These are phyloP conservation scores for Scutellaria barbata DNA, from an alignment of 257 asterid species.

Conservation along the genomic window DNA sequence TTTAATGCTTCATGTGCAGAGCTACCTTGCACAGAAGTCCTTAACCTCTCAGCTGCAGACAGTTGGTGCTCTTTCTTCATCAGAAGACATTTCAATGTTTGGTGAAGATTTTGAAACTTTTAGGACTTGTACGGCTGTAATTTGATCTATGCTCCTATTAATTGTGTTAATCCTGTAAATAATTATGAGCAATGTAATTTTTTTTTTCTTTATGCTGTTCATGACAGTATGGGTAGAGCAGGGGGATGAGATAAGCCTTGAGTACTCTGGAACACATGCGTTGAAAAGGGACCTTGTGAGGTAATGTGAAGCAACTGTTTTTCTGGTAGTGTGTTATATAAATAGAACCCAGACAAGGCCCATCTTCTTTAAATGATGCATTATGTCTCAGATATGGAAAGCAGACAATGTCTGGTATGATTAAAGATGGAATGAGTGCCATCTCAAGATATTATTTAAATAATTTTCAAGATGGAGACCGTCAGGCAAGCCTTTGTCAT, in stretches of 20 bases:
- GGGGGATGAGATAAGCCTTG: slow-evolving; percentile 97
- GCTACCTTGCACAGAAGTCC: slow-evolving; percentile 84
- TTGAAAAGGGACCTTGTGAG: slow-evolving; percentile 92
- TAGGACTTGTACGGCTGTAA: slow-evolving; percentile 62
- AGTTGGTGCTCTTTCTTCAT: slow-evolving; percentile 68
- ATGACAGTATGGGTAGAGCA: slow-evolving; percentile 90
- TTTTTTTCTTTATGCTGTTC: slow-evolving; percentile 37
- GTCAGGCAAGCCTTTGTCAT: slow-evolving; percentile 67
- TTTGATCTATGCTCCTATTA: slow-evolving; percentile 25
- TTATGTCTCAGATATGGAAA: slow-evolving; percentile 77
- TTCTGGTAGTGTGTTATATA: not conserved
- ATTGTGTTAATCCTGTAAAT: slow-evolving; percentile 3
- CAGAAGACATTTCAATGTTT: slow-evolving; percentile 71
- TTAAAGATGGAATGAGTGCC: slow-evolving; percentile 94
- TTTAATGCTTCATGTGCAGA: slow-evolving; percentile 58
- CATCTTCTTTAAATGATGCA: slow-evolving; percentile 21
- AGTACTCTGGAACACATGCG: slow-evolving; percentile 96
- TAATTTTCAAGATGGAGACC: slow-evolving; percentile 91
- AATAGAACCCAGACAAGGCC: slow-evolving; percentile 18
- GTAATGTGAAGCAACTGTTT: slow-evolving; percentile 47
- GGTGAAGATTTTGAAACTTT: slow-evolving; percentile 75
- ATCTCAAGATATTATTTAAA: slow-evolving; percentile 89
- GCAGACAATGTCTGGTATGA: slow-evolving; percentile 83
- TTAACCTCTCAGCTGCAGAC: slow-evolving; percentile 79
- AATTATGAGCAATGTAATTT: not conserved